phyloP scores from a whole-genome alignment of 352 stramenopile species.

The Globisporangium canariense region DNA sequence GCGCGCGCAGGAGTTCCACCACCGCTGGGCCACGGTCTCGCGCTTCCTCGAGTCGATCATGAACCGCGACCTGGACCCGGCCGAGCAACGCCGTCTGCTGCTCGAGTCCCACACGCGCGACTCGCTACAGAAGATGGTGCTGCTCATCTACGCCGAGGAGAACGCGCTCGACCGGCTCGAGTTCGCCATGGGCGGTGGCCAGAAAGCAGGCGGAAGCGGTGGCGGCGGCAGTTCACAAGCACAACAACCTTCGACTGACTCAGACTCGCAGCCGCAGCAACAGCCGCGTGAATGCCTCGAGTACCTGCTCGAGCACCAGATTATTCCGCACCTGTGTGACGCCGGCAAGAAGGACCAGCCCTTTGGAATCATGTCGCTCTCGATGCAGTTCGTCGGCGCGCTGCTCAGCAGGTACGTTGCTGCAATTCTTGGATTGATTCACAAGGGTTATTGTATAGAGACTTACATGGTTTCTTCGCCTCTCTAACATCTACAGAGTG shows the following conservation, averaged over 20 bases:
- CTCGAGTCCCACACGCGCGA: slow-evolving; percentile 80
- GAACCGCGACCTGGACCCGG: slow-evolving; percentile 55
- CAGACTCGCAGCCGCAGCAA: slow-evolving; percentile 25
- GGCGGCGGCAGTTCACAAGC: neutral
- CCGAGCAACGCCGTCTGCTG: slow-evolving; percentile 70
- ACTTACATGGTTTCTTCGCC: neutral
- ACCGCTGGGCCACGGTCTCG: slow-evolving; percentile 74
- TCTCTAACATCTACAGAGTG: slow-evolving; percentile 28
- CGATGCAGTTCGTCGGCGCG: slow-evolving; percentile 79
- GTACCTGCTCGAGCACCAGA: slow-evolving; percentile 81
- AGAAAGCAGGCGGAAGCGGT: slow-evolving; percentile 8
- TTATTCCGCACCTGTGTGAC: slow-evolving; percentile 78
- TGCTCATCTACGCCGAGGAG: slow-evolving; percentile 85
- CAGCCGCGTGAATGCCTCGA: slow-evolving; percentile 69
- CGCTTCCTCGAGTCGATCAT: slow-evolving; percentile 76
- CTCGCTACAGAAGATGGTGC: slow-evolving; percentile 80
- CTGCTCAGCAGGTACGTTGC: slow-evolving; percentile 50
- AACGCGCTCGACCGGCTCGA: slow-evolving; percentile 69
- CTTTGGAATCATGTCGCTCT: slow-evolving; percentile 81
- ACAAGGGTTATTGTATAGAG: neutral
- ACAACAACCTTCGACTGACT: slow-evolving; percentile 13
- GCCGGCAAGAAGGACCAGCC: slow-evolving; percentile 65
- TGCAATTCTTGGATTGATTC: neutral
- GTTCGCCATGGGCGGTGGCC: slow-evolving; percentile 40
- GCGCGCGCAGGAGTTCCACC: slow-evolving; percentile 80